Conservation (phyloP, 1,284 basidiomycete genomes). For the Phylloporus gajari region DNA sequence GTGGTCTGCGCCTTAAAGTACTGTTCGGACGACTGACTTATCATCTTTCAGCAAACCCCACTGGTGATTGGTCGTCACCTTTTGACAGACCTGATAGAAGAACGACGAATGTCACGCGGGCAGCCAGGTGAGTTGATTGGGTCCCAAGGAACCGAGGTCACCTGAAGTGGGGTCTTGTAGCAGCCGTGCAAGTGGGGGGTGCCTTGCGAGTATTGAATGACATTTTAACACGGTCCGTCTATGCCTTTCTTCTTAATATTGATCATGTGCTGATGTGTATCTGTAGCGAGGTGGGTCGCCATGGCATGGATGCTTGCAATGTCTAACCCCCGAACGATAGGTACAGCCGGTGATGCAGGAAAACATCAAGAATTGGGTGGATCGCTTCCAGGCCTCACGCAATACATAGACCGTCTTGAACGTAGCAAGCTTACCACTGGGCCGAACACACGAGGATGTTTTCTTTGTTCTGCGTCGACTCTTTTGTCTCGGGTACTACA, state of each 20-base stretch:
- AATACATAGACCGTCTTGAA: too few species aligned
- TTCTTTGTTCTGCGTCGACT: too few species aligned
- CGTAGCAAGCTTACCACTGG: too few species aligned
- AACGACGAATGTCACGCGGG: neutral
- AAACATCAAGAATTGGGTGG: slow-evolving; percentile 6
- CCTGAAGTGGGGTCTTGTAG: slow-evolving; percentile 1
- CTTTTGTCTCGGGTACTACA: too few species aligned
- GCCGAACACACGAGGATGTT: too few species aligned
- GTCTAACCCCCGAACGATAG: neutral
- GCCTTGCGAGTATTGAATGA: slow-evolving; percentile 8
- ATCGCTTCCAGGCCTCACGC: neutral
- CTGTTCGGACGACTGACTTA: neutral
- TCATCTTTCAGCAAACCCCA: slow-evolving; percentile 8
- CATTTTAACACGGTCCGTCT: slow-evolving; percentile 15
- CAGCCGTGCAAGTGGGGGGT: slow-evolving; percentile 3
- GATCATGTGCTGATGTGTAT: neutral
- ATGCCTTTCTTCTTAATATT: neutral
- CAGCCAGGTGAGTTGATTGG: slow-evolving; percentile 8
- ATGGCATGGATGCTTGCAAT: too few species aligned
- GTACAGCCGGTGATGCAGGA: slow-evolving; percentile 1
- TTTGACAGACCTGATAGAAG: slow-evolving; percentile 6
- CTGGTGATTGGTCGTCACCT: slow-evolving; percentile 8
- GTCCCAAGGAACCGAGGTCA: slow-evolving; percentile 1
- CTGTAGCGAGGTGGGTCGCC: slow-evolving; percentile 13
- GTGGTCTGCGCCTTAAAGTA: neutral